These are phyloP conservation scores for Plenodomus tracheiphilus DNA, from an alignment of 2,329 filamentous ascomycete genomes.

Conservation along the genomic window DNA sequence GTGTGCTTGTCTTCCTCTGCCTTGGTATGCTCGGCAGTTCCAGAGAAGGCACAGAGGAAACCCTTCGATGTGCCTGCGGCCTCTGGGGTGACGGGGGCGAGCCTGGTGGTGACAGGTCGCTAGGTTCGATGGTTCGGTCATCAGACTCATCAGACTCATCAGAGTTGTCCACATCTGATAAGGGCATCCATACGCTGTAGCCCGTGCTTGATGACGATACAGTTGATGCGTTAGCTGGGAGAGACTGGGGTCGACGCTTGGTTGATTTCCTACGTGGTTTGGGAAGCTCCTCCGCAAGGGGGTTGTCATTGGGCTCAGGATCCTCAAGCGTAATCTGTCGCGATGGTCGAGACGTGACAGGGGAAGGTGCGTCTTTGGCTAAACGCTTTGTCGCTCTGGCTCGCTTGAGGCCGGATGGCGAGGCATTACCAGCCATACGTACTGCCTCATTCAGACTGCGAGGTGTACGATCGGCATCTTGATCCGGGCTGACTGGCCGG, in stretches of 20 bases:
- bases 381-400: conserved; percentile 46
- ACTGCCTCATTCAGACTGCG: conserved; percentile 44
- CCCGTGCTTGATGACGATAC: conserved; percentile 42
- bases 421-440: conserved; percentile 33
- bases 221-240: conserved; percentile 20
- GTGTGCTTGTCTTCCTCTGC: conserved; percentile 46
- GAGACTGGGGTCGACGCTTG: conserved; percentile 32
- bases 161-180: conserved; percentile 42
- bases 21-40: conserved; percentile 53
- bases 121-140: conserved; percentile 20
- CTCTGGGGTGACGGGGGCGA: conserved; percentile 31
- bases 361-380: conserved; percentile 32
- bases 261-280: conserved; percentile 36
- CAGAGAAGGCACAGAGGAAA: conserved; percentile 53
- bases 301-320: conserved; percentile 22
- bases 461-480: conserved; percentile 36
- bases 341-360: conserved; percentile 33
- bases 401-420: conserved; percentile 40
- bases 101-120: conserved; percentile 21
- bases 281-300: conserved; percentile 14
- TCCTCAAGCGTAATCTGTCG: conserved; percentile 43
- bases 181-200: conserved; percentile 56
- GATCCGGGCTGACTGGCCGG: conserved; percentile 13
- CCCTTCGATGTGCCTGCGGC: conserved; percentile 47
- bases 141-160: conserved; percentile 40